A percentile compares a stretch with the other conserved stretches of the same genome.
These are phyloP conservation scores for Termitomyces sp. DNA, from an alignment of 768 basidiomycete species.

Conservation along the genomic window DNA sequence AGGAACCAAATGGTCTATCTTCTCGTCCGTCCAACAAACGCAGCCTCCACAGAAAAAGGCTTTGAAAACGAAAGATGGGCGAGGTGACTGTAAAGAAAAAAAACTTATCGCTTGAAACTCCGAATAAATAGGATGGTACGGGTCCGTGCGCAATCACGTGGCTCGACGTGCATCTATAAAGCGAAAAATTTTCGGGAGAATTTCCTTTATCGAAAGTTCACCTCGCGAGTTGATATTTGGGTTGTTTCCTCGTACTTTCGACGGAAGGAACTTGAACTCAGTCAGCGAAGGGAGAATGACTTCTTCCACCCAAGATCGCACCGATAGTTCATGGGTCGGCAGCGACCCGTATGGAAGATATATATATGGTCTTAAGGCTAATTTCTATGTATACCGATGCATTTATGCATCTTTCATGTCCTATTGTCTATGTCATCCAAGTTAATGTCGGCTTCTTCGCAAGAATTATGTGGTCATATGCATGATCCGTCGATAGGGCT, in stretches of 20 bases:
- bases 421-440: too few relatives aligned
- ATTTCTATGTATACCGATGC: not conserved
- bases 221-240: conserved; percentile 75
- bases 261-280: conserved; percentile 55
- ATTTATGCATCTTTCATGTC: not conserved
- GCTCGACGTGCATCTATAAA: not conserved
- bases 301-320: conserved; percentile 68
- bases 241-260: conserved; percentile 31
- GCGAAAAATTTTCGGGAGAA: not conserved
- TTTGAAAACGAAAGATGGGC: conserved; percentile 8
- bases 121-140: conserved; percentile 20
- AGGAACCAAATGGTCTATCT: conserved; percentile 37
- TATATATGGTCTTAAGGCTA: conserved; percentile 17
- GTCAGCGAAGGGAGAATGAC: conserved; percentile 51
- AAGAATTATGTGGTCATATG: too few relatives aligned
- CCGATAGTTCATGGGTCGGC: conserved; percentile 40
- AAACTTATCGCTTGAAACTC: conserved; percentile 10
- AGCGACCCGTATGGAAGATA: conserved; percentile 67
- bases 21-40: conserved; percentile 34
- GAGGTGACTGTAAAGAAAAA: conserved; percentile 18
- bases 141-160: conserved; percentile 49
- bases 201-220: conserved; percentile 60
- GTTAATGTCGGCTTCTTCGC: too few relatives aligned
- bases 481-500: too few relatives aligned
- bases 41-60: conserved; percentile 10